phyloP scores from a whole-genome alignment of 1,284 basidiomycete species.

The Boletus subluridellus region DNA sequence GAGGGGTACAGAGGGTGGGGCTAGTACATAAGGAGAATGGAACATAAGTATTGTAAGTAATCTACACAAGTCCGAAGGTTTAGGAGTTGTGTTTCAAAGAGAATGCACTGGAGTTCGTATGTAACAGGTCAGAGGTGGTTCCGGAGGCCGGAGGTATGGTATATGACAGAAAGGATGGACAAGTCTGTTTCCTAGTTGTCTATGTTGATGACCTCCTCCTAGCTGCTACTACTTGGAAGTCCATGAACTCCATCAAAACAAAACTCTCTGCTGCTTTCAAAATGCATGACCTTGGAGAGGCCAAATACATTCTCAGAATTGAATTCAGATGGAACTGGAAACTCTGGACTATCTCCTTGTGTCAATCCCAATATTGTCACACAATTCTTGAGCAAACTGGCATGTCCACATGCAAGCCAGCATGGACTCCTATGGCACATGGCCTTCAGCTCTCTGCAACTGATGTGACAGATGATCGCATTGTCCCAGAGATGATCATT shows the following conservation, averaged over 20 bases:
- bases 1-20: too few relatives aligned
- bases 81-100: too few relatives aligned
- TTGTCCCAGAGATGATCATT: neutral
- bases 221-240: neutral
- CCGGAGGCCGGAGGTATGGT: too few relatives aligned
- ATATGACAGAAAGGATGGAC: too few relatives aligned
- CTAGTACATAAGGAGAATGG: too few relatives aligned
- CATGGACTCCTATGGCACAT: conserved; percentile 1
- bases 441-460: neutral
- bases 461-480: neutral
- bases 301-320: neutral
- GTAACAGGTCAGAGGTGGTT: too few relatives aligned
- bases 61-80: too few relatives aligned
- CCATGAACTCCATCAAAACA: neutral
- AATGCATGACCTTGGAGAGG: neutral
- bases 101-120: too few relatives aligned
- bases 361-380: neutral
- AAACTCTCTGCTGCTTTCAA: neutral
- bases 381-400: neutral
- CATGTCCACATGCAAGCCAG: neutral
- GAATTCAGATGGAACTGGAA: neutral
- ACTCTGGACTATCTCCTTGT: neutral
- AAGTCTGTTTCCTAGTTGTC: neutral
- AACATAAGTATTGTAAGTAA: too few relatives aligned
- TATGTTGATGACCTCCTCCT: neutral